Evolutionary conservation across 2,329 filamentous ascomycete species (phyloP).

Genomic region (Ophiostoma sp.): DNA sequence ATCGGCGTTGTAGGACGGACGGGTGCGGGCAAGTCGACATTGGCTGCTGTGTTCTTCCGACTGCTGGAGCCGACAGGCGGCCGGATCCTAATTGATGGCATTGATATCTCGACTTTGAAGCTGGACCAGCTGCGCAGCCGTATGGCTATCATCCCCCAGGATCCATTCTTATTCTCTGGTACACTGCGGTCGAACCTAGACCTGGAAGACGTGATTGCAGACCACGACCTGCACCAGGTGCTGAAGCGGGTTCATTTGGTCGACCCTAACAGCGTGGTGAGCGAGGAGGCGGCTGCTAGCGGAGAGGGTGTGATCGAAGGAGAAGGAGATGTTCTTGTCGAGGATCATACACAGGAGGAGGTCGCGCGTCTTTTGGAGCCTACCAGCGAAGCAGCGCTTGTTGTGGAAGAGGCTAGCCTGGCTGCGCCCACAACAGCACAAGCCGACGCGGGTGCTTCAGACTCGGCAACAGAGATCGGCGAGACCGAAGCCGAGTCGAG

Average conservation of each 20-base stretch:
- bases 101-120: slow-evolving; percentile 54
- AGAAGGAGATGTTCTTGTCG: not conserved
- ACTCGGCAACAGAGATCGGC: slow-evolving; percentile 24
- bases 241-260: slow-evolving; percentile 58
- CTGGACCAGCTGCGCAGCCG: slow-evolving; percentile 56
- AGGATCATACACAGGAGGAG: slow-evolving; percentile 22
- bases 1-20: slow-evolving; percentile 62
- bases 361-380: slow-evolving; percentile 22
- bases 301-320: not conserved
- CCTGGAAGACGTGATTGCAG: slow-evolving; percentile 55
- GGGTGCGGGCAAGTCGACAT: slow-evolving; percentile 60
- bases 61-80: slow-evolving; percentile 45
- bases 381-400: slow-evolving; percentile 20
- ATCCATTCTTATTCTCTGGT: slow-evolving; percentile 61
- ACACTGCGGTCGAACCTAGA: slow-evolving; percentile 60
- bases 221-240: slow-evolving; percentile 56
- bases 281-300: slow-evolving; percentile 7
- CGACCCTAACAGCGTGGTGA: slow-evolving; percentile 37
- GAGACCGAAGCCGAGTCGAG: slow-evolving; percentile 17
- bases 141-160: slow-evolving; percentile 62
- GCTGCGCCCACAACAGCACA: slow-evolving; percentile 18
- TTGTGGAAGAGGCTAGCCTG: slow-evolving; percentile 24
- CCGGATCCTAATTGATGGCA: slow-evolving; percentile 42
- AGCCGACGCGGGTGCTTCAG: slow-evolving; percentile 16
- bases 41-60: slow-evolving; percentile 61